Conservation (phyloP, 2,329 filamentous ascomycete genomes). For the Colletotrichum eleusines region DNA sequence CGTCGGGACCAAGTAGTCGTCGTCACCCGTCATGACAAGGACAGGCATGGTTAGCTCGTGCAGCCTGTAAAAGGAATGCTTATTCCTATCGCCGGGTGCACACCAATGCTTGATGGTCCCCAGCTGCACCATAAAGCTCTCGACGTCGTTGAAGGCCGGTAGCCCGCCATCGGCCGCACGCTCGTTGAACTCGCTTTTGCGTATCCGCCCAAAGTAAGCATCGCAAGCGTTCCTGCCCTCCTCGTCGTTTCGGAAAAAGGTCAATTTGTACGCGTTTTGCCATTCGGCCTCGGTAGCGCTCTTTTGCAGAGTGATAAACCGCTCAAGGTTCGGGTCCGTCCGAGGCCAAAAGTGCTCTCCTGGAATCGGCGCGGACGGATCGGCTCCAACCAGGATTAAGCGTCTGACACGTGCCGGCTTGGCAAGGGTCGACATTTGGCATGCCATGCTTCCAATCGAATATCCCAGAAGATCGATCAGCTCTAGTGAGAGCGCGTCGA, state of each 20-base stretch:
- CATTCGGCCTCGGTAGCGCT: slow-evolving; percentile 24
- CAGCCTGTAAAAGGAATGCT: slow-evolving; percentile 24
- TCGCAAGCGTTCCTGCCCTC: slow-evolving; percentile 10
- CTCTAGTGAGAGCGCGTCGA: slow-evolving; percentile 20
- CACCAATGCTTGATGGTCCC: slow-evolving; percentile 23
- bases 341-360: slow-evolving; percentile 32
- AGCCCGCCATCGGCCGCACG: neutral
- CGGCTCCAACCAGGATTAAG: slow-evolving; percentile 8
- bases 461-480: slow-evolving; percentile 28
- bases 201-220: slow-evolving; percentile 19
- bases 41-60: slow-evolving; percentile 27
- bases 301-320: slow-evolving; percentile 14
- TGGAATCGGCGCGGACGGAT: slow-evolving; percentile 16
- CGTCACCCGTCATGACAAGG: slow-evolving; percentile 33
- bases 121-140: slow-evolving; percentile 29
- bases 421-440: slow-evolving; percentile 23
- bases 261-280: slow-evolving; percentile 16
- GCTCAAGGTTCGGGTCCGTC: slow-evolving; percentile 24
- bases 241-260: slow-evolving; percentile 31
- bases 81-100: slow-evolving; percentile 8
- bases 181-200: slow-evolving; percentile 31
- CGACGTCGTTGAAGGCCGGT: slow-evolving; percentile 27
- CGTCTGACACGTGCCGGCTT: slow-evolving; percentile 18
- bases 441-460: slow-evolving; percentile 30
- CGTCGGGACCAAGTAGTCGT: slow-evolving; percentile 31